phyloP scores from a whole-genome alignment of 768 basidiomycete species.

The Exsudoporus frostii region DNA sequence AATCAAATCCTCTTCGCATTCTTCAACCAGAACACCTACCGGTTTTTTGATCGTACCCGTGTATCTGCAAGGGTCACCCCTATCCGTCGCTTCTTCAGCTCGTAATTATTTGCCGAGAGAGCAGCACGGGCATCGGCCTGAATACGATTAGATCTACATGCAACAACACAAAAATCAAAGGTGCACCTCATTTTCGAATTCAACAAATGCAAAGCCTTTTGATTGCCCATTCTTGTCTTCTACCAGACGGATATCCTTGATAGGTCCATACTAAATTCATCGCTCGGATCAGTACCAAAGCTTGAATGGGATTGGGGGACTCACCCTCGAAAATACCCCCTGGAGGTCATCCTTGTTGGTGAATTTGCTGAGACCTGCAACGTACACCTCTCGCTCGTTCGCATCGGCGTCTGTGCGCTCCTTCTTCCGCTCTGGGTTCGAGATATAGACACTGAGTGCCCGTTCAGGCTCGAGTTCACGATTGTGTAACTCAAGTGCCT shows the following conservation, averaged over 20 bases:
- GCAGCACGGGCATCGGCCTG: conserved; percentile 71
- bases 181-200: conserved; percentile 77
- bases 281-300: conserved; percentile 2
- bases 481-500: conserved; percentile 77
- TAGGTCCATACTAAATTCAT: conserved; percentile 61
- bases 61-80: conserved; percentile 84
- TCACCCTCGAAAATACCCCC: conserved; percentile 73
- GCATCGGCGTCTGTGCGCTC: conserved; percentile 87
- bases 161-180: not conserved
- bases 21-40: conserved; percentile 37
- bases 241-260: conserved; percentile 81
- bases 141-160: not conserved
- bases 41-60: conserved; percentile 52
- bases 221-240: conserved; percentile 64
- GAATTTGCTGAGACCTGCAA: conserved; percentile 80
- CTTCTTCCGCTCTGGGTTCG: conserved; percentile 87
- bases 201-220: conserved; percentile 91
- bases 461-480: conserved; percentile 69
- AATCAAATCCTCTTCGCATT: not conserved
- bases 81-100: conserved; percentile 86
- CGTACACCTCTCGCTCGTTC: conserved; percentile 80
- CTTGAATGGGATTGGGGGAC: conserved; percentile 20
- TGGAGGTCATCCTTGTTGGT: conserved; percentile 75
- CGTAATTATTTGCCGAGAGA: conserved; percentile 78
- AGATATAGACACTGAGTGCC: conserved; percentile 74